Base-by-base conservation (phyloP, 2,329 filamentous ascomycete species). In the Teratosphaeria nubilosa region DNA sequence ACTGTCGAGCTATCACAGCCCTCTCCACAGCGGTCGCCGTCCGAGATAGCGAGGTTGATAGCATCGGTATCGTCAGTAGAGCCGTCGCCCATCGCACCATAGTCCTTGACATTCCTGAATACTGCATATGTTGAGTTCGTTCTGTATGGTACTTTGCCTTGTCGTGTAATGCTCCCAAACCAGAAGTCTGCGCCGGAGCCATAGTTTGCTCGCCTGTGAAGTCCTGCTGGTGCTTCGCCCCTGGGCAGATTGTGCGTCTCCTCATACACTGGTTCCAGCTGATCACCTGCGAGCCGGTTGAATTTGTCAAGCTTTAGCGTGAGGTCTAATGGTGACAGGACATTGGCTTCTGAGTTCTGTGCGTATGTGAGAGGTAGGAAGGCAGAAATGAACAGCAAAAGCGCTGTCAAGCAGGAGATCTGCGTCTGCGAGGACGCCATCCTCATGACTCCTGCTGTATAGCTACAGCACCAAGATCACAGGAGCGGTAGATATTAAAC, bases 21-120 rank as follows among this genome's bases (percentile, higher is more conserved):
- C 27, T 30, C 31, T n/a, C 60, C 66, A 55, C 71, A 73, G 27
- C 70, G 60, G 41, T 62, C 63, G 10, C 69, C 71, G 41, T 66
- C 65, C 4, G 57, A 54, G 3, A 66, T 64, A 16, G 73, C 73
- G 34, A 63, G 64, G 50, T 73, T 70, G 63, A 75, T 69, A 1
- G 73, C 72, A 0, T 74, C 85, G 0, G 91, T 96, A 70, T 96
- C 92, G 71, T 97, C 92, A n/a, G 87, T 88, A 1, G 77, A 74
- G 13, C 85, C 85, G 66, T 87, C 83, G 64, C 83, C 83, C 73
- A 66, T 69, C 37, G 73, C 72, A 58, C 70, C 74, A 54, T 70
- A 77, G 57, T 71, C 68, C 64, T 72, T 74, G 56, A 80, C 77
- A 60, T 80, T 78, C 59, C 78, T 75, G 68, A 73, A 80, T 59